Percentiles rank a stretch among this genome's conserved stretches.
phyloP scores from a whole-genome alignment of 106 monocot species.

The Phalaenopsis equestris region DNA sequence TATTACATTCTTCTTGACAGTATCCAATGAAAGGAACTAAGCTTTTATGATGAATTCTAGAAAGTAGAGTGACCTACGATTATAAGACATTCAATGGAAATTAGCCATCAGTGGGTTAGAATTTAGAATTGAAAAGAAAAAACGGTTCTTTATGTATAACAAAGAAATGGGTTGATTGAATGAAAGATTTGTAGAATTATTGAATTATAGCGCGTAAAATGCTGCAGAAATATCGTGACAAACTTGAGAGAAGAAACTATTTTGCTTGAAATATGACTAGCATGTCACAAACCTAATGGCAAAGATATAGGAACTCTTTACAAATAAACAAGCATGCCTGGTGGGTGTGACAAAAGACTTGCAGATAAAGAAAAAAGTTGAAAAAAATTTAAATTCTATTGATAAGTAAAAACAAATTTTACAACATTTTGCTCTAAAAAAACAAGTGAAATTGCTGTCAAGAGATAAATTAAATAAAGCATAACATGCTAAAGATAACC shows the following conservation, averaged over 20 bases:
- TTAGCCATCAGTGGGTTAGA: background rate
- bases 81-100: background rate
- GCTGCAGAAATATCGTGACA: background rate
- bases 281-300: background rate
- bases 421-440: background rate
- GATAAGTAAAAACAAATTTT: background rate
- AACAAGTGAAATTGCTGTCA: background rate
- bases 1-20: conserved; percentile 25
- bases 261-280: background rate
- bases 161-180: background rate
- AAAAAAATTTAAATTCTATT: background rate
- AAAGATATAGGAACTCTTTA: background rate
- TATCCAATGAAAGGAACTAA: conserved; percentile 27
- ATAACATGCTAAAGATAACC: no score
- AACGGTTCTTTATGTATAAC: background rate
- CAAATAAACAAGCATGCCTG: background rate
- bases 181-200: background rate
- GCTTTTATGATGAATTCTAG: conserved; percentile 33
- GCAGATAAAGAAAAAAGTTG: background rate
- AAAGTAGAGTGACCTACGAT: conserved; percentile 25
- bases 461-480: background rate
- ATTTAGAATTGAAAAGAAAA: background rate
- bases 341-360: background rate
- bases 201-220: background rate
- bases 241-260: no score